Evolutionary conservation across 768 basidiomycete genomes (phyloP).

Genomic region (Serpula lacrymans): DNA sequence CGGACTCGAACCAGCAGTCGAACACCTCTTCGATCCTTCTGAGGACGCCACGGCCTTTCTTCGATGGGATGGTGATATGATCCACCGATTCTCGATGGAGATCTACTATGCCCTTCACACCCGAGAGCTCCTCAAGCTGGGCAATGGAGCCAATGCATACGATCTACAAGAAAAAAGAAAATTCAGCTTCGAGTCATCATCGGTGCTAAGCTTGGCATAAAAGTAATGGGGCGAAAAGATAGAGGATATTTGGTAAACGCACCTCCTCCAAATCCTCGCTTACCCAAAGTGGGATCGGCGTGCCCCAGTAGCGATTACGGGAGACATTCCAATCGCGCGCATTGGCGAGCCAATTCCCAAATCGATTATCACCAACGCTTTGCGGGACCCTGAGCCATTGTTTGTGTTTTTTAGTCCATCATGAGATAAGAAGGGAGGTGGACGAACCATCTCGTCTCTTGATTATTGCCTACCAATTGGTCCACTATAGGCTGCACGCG

Average conservation of each 20-base stretch:
- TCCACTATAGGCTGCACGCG: conserved; percentile 82
- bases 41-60: conserved; percentile 79
- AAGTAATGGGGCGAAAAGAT: background rate
- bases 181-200: conserved; percentile 2
- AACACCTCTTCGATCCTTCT: conserved; percentile 97
- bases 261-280: conserved; percentile 93
- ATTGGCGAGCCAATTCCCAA: conserved; percentile 96
- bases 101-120: conserved; percentile 80
- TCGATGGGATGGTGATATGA: conserved; percentile 92
- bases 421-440: background rate
- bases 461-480: conserved; percentile 86
- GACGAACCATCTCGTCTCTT: conserved; percentile 79
- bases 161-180: conserved; percentile 52
- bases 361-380: conserved; percentile 84
- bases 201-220: background rate
- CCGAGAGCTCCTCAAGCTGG: conserved; percentile 84
- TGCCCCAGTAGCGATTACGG: conserved; percentile 99
- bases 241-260: conserved; percentile 6
- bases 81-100: conserved; percentile 94
- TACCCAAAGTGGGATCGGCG: conserved; percentile 94
- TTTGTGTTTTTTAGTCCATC: conserved; percentile 5
- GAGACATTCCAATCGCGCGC: conserved; percentile 99
- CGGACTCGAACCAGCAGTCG: conserved; percentile 99
- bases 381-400: conserved; percentile 77
- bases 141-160: conserved; percentile 85